Base-by-base conservation (phyloP, 2,329 filamentous ascomycete genomes). In the Reticulascus tulasneorum region DNA sequence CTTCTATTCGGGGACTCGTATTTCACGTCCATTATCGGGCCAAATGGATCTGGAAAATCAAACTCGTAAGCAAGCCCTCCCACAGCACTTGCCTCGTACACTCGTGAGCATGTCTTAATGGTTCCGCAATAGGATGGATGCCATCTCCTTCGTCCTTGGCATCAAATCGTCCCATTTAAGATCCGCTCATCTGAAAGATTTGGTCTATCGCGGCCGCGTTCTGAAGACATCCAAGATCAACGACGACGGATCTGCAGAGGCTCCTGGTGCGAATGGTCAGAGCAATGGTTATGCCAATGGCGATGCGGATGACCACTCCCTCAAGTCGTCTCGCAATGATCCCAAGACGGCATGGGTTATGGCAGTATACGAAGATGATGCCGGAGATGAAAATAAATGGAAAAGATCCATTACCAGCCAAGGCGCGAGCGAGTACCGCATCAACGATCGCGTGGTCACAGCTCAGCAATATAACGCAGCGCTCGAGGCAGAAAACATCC, bases 21-120 rank as follows among this genome's bases (percentile, higher is more conserved):
- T 66, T 98, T 98, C 64, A 98, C 93, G 32, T 98, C 93, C 26
- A 96, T 98, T 56, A 97, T 98, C 56, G 93, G 94, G 6, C 93
- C 93, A 59, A 98, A 98, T 90, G 93, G 93, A 71, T 97, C 93
- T 23, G 93, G 93, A 47, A 98, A 98, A 65, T 98, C 93, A 15
- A 98, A 98, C 62, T 95, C 90, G 86, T 91, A 66, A 59, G 82
- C 47, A 28, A 17, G 22, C 15, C 22, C 29, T 15, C 12, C n/a
- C n/a, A n/a, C n/a, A n/a, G n/a, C n/a, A n/a, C n/a, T n/a, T n/a
- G n/a, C n/a, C n/a, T n/a, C n/a, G n/a, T n/a, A n/a, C n/a, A n/a
- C n/a, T n/a, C n/a, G n/a, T n/a, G n/a, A n/a, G n/a, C n/a, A n/a
- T n/a, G 29, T 26, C 29, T 15, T 17, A 19, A 9, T 9, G 23